Evolutionary conservation across 805 yeast species (phyloP).

Genomic region (Suhomyces faveliae): DNA sequence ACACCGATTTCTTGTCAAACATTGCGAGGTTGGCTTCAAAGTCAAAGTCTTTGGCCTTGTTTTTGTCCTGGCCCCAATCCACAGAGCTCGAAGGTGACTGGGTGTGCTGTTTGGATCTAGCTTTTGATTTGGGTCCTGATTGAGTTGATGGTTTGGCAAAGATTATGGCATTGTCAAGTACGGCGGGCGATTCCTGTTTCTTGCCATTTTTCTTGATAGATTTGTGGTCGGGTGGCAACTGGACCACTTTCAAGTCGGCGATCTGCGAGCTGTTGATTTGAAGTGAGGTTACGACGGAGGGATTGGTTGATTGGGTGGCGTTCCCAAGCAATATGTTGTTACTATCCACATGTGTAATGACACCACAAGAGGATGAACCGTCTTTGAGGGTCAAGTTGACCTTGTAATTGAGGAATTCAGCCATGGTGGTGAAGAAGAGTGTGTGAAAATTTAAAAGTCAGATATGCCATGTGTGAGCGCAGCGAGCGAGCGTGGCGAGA

Average conservation of each 20-base stretch:
- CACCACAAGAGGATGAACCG: conserved; percentile 35
- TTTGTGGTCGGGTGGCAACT: conserved; percentile 43
- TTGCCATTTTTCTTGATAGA: conserved; percentile 9
- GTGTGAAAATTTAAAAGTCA: too few relatives aligned
- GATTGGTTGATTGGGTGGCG: conserved; percentile 15
- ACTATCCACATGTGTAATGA: conserved; percentile 33
- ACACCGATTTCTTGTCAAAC: conserved; percentile 78
- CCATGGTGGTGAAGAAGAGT: conserved; percentile 19
- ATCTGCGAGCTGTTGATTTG: conserved; percentile 39
- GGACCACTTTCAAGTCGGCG: conserved; percentile 55
- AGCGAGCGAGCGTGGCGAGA: too few relatives aligned
- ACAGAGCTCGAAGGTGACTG: conserved; percentile 17
- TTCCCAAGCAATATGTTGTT: conserved; percentile 25
- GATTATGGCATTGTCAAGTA: conserved; percentile 29
- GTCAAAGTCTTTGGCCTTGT: conserved; percentile 67
- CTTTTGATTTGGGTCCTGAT: conserved; percentile 4
- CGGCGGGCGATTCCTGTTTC: conserved; percentile 14
- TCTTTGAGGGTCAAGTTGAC: conserved; percentile 39
- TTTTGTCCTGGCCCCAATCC: conserved; percentile 48
- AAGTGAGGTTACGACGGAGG: conserved; percentile 13
- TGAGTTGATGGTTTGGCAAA: conserved; percentile 17
- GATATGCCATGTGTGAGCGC: too few relatives aligned
- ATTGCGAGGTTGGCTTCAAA: conserved; percentile 76
- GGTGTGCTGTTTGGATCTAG: conserved; percentile 4
- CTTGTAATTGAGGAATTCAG: conserved; percentile 42